phyloP scores from a whole-genome alignment of 208 protist genomes.

The Tritrichomonas musculus region DNA sequence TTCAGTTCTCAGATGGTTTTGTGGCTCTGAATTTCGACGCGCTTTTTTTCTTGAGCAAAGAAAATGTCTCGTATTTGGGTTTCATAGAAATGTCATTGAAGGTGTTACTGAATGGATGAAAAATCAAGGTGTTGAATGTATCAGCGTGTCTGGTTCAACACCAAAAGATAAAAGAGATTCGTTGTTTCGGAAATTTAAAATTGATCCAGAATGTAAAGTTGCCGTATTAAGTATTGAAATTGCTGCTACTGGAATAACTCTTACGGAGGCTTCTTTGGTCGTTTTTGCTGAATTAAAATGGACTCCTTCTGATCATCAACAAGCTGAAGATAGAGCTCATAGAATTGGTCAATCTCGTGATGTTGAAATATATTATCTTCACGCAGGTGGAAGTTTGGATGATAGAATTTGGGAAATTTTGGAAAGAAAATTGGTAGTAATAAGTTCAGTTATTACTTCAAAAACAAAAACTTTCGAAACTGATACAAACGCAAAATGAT shows the following conservation, averaged over 20 bases:
- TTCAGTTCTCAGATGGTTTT: neutral
- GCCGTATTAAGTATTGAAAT: conserved; percentile 33
- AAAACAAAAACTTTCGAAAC: conserved; percentile 1
- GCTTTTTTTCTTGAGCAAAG: neutral
- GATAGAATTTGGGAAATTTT: conserved; percentile 25
- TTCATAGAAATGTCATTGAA: neutral
- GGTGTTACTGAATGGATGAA: neutral
- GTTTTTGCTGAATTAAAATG: conserved; percentile 57
- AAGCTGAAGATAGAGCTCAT: conserved; percentile 50
- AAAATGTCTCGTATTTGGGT: conserved; percentile 4
- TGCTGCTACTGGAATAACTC: conserved; percentile 43
- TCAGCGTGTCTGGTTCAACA: neutral
- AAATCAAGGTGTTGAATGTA: neutral
- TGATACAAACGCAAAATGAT: neutral
- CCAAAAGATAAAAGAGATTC: neutral
- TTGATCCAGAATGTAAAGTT: conserved; percentile 23
- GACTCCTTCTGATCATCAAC: conserved; percentile 50
- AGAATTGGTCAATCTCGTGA: neutral
- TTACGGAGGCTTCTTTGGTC: conserved; percentile 50
- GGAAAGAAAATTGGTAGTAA: neutral
- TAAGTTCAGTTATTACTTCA: conserved; percentile 1
- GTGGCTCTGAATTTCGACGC: neutral
- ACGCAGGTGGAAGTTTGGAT: neutral
- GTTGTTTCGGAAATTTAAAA: neutral
- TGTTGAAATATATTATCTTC: neutral